phyloP scores from a whole-genome alignment of 2,329 filamentous ascomycete genomes.

The Furcasterigmium furcatum region DNA sequence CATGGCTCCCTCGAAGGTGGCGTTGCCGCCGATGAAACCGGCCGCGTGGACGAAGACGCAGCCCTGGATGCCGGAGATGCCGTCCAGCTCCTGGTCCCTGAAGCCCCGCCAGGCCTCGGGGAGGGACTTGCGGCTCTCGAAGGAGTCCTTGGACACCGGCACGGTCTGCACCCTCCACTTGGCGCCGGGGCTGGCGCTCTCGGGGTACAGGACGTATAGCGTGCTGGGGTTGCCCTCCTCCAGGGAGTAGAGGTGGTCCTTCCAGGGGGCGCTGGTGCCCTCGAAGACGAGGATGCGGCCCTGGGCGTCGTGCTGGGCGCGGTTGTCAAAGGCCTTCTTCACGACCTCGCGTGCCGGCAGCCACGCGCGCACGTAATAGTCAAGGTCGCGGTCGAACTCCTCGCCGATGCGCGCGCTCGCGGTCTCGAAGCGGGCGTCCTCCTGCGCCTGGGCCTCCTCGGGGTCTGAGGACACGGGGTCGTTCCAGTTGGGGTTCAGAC shows the following conservation, averaged over 20 bases:
- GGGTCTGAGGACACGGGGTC: conserved; percentile 53
- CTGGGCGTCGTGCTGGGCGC: conserved; percentile 64
- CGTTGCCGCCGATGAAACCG: conserved; percentile 95
- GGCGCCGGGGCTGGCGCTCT: conserved; percentile 68
- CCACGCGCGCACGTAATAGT: conserved; percentile 75
- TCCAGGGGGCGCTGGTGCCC: conserved; percentile 82
- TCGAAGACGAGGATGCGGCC: conserved; percentile 82
- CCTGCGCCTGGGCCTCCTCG: conserved; percentile 62
- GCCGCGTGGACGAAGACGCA: conserved; percentile 91
- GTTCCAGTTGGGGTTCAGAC: conserved; percentile 80
- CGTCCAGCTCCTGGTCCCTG: conserved; percentile 79
- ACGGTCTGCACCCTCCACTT: conserved; percentile 96
- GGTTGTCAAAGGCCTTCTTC: conserved; percentile 67
- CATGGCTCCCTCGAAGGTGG: conserved; percentile 82
- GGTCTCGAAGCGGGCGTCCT: conserved; percentile 75
- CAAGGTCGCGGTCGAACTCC: conserved; percentile 79
- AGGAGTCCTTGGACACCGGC: conserved; percentile 79
- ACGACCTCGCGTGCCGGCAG: conserved; percentile 83
- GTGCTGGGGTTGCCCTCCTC: conserved; percentile 63
- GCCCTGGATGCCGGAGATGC: conserved; percentile 64
- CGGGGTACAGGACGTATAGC: conserved; percentile 88
- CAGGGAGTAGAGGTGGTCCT: conserved; percentile 89
- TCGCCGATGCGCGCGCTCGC: conserved; percentile 85
- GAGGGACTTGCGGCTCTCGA: conserved; percentile 86
- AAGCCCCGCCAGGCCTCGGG: conserved; percentile 91